phyloP scores from a whole-genome alignment of 208 protist species.

The Leishmania mexicana region DNA sequence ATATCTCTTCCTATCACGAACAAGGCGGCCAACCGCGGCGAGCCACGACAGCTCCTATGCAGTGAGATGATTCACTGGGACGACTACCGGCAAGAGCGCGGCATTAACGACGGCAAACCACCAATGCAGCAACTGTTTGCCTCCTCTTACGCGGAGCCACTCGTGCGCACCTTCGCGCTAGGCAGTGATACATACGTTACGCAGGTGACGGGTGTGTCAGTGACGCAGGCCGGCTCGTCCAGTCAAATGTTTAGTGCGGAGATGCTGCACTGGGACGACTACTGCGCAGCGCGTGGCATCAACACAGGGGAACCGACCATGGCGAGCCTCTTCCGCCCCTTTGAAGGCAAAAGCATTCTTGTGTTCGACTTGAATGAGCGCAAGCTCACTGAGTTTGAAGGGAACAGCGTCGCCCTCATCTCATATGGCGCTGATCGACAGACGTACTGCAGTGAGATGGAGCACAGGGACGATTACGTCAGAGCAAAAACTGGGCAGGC shows the following conservation, averaged over 20 bases:
- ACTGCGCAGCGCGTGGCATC: conserved; percentile 32
- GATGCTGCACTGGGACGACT: conserved; percentile 85
- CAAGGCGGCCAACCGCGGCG: conserved; percentile 18
- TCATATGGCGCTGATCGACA: conserved; percentile 22
- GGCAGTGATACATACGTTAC: conserved; percentile 18
- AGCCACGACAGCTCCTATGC: conserved; percentile 33
- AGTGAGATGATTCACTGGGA: conserved; percentile 88
- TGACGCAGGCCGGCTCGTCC: conserved; percentile 22
- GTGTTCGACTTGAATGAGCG: conserved; percentile 26
- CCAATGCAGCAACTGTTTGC: conserved; percentile 51
- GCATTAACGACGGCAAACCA: conserved; percentile 53
- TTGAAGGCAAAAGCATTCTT: conserved; percentile 20
- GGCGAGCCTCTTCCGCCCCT: conserved; percentile 27
- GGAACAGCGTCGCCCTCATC: conserved; percentile 29
- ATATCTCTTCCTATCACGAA: conserved; percentile 21
- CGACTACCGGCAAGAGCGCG: conserved; percentile 43
- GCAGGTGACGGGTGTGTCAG: conserved; percentile 17
- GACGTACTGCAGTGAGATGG: conserved; percentile 57
- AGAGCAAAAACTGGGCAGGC: conserved; percentile 19
- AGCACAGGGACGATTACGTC: conserved; percentile 52
- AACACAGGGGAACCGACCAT: conserved; percentile 28
- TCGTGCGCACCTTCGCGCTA: conserved; percentile 11
- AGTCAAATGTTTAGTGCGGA: conserved; percentile 53
- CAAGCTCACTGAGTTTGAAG: conserved; percentile 19
- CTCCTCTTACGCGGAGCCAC: neutral